Evolutionary conservation across 805 yeast species (phyloP).

Genomic region (Phaffomyces opuntiae): DNA sequence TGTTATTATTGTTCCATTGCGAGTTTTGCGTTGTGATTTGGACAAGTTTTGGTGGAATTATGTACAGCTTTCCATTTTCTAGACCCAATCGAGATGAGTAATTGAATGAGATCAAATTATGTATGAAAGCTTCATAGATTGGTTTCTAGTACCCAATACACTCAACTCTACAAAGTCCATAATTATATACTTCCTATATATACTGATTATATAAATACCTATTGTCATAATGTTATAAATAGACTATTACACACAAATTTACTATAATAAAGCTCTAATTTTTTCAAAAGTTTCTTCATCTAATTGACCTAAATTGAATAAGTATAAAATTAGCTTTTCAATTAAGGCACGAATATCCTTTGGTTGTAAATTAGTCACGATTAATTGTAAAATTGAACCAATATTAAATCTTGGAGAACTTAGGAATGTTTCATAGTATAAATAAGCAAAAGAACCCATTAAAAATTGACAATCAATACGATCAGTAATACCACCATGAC

Average conservation of each 20-base stretch:
- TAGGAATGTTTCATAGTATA: constrained; percentile 89
- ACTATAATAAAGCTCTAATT: constrained; percentile 15
- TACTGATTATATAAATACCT: too few species aligned
- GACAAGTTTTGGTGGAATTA: too few species aligned
- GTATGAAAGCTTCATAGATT: too few species aligned
- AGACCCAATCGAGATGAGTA: too few species aligned
- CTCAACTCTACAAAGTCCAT: neutral
- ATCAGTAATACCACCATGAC: constrained; percentile 98
- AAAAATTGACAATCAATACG: constrained; percentile 96
- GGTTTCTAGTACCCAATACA: too few species aligned
- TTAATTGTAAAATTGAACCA: constrained; percentile 68
- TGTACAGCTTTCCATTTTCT: too few species aligned
- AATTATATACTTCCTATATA: too few species aligned
- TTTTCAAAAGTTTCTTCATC: constrained; percentile 28
- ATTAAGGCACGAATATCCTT: constrained; percentile 61
- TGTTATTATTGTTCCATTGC: too few species aligned
- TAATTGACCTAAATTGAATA: constrained; percentile 34
- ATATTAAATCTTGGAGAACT: constrained; percentile 65
- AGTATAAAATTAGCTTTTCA: constrained; percentile 36
- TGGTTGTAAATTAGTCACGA: constrained; percentile 60
- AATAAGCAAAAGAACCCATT: constrained; percentile 92
- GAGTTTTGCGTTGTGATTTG: too few species aligned
- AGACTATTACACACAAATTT: neutral
- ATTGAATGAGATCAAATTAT: too few species aligned
- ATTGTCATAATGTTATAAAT: too few species aligned